Base-by-base conservation (phyloP, 2,329 filamentous ascomycete species). In the Colletotrichum lindemuthianum region DNA sequence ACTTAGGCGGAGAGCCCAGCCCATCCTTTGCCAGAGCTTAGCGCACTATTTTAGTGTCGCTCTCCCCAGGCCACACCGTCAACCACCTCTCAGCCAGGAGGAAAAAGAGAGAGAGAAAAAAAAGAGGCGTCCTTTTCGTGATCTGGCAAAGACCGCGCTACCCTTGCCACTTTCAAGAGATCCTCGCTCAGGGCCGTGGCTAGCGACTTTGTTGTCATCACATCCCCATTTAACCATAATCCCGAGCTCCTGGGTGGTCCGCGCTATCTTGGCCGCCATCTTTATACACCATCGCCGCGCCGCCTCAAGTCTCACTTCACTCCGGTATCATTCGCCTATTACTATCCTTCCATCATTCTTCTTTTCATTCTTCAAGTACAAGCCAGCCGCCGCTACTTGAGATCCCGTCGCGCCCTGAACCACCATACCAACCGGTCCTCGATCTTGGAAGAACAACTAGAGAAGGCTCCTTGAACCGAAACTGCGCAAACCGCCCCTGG, bases 41-140 rank as follows among this genome's bases (percentile, higher is more conserved):
- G 67, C 67, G 67, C 64, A 60, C 67, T 68, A 68, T 68, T 68
- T 68, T 68, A 68, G 67, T 68, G 65, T 53, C 64, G 59, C 60
- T 61, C 57, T 68, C 67, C 67, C 67, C 67, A 68, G 64, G 60
- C 67, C 57, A 40, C 58, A 59, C 63, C 58, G 40, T 53, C 61
- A 55, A 65, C 57, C 57, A 58, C 47, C 49, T 34, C 56, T 63
- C 57, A 41, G 55, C 51, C 61, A 57, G 48, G 52, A 47, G 24
- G 5, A 24, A 24, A 24, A 24, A 3, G 51, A 65, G 58, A 64
- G 45, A 43, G 32, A 55, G n/a, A 51, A 59, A 63, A 51, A 61
- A 41, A 56, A 65, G 58, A 65, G 61, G 61, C 63, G 57, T 58
- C 52, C 52, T 48, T 58, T 66, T 57, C 49, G 63, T 65, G 65